These are phyloP conservation scores for Iberis pinnata DNA, from an alignment of 345 rosid species.

Conservation along the genomic window DNA sequence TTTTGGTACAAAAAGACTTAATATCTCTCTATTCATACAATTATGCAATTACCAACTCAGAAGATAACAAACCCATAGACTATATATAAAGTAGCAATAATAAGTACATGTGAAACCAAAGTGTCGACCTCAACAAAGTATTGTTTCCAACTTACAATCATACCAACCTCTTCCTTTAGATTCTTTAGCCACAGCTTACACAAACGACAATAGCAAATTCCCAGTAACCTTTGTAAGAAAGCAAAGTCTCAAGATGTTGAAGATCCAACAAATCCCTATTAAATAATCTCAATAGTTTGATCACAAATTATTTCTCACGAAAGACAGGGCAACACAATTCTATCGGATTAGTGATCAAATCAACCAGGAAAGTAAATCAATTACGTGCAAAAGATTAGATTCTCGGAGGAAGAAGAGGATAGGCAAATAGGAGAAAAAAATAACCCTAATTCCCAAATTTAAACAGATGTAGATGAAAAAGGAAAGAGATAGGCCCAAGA, in stretches of 20 bases:
- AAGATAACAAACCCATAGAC: not conserved
- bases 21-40: not conserved
- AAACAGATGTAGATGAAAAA: no score
- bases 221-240: no score
- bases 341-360: conserved; percentile 16
- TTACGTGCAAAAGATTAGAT: conserved; percentile 5
- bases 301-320: no score
- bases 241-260: conserved; percentile 1
- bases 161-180: conserved; percentile 53
- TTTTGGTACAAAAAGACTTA: conserved; percentile 15
- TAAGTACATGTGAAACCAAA: conserved; percentile 36
- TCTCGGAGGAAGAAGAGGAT: not conserved
- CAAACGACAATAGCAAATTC: not conserved
- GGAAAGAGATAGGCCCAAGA: no score
- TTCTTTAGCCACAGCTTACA: conserved; percentile 44
- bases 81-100: no score
- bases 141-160: conserved; percentile 57
- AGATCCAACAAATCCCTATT: no score
- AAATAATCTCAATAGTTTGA: no score
- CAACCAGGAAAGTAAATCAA: no score
- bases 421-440: no score
- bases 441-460: no score
- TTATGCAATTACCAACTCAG: not conserved
- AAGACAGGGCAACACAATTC: no score
- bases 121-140: conserved; percentile 59